These are phyloP conservation scores for Paxillus involutus DNA, from an alignment of 768 basidiomycete species.

Conservation along the genomic window DNA sequence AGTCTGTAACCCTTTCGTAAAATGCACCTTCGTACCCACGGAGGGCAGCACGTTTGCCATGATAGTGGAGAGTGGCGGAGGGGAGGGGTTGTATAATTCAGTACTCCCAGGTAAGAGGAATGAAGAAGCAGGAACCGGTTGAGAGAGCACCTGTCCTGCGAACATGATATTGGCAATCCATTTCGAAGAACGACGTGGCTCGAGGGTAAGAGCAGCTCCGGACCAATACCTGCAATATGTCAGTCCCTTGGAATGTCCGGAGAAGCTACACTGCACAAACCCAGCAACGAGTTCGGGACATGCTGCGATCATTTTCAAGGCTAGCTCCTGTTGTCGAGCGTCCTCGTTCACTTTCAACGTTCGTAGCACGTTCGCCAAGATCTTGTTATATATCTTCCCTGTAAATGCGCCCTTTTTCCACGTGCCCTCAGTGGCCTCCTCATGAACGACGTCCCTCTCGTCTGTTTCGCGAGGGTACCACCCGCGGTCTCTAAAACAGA, in stretches of 20 bases:
- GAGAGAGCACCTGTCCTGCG: conserved; percentile 73
- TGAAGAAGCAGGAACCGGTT: conserved; percentile 63
- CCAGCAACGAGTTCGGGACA: conserved; percentile 87
- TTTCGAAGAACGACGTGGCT: conserved; percentile 83
- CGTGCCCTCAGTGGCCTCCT: conserved; percentile 35
- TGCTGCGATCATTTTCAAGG: conserved; percentile 71
- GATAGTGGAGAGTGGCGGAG: conserved; percentile 70
- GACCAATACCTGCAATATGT: conserved; percentile 66
- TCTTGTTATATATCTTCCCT: conserved; percentile 78
- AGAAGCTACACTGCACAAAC: conserved; percentile 37
- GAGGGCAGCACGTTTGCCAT: conserved; percentile 82
- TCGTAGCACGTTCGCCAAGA: conserved; percentile 73
- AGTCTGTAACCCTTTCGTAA: conserved; percentile 82
- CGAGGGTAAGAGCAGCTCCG: conserved; percentile 65
- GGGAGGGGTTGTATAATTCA: conserved; percentile 61
- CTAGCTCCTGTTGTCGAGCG: conserved; percentile 79
- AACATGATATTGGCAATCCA: conserved; percentile 92
- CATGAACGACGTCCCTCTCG: conserved; percentile 35
- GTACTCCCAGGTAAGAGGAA: conserved; percentile 53
- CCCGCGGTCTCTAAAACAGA: conserved; percentile 87
- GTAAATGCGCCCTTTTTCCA: conserved; percentile 28
- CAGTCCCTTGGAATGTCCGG: conserved; percentile 8
- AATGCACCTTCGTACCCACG: conserved; percentile 62
- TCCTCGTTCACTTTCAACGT: conserved; percentile 88
- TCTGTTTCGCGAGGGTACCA: conserved; percentile 82